Evolutionary conservation across 768 basidiomycete species (phyloP).

Genomic region (Kwoniella newhampshirensis): DNA sequence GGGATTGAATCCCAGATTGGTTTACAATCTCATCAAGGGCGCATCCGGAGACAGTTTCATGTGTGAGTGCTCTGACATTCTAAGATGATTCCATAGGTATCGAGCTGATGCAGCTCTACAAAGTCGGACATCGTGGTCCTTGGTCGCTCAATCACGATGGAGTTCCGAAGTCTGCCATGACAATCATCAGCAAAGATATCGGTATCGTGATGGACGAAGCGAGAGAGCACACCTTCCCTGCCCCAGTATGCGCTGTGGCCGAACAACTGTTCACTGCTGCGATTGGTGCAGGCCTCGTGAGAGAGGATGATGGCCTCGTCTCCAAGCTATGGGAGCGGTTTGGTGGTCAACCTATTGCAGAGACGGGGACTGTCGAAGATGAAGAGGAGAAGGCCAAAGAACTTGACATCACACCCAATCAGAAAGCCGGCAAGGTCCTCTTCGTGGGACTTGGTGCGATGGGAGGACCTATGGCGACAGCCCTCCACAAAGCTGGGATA

Average conservation of each 20-base stretch:
- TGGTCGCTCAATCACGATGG: slow-evolving; percentile 40
- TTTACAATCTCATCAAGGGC: slow-evolving; percentile 34
- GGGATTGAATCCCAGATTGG: slow-evolving; percentile 39
- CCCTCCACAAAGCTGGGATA: slow-evolving; percentile 31
- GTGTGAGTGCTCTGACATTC: slow-evolving; percentile 26
- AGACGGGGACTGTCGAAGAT: slow-evolving; percentile 28
- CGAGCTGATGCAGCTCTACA: neutral
- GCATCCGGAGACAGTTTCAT: slow-evolving; percentile 44
- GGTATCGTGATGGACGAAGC: slow-evolving; percentile 51
- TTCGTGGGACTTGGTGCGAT: slow-evolving; percentile 44
- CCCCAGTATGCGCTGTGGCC: slow-evolving; percentile 30
- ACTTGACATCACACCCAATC: slow-evolving; percentile 18
- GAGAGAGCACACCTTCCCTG: slow-evolving; percentile 28
- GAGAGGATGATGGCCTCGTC: slow-evolving; percentile 39
- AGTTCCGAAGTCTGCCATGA: slow-evolving; percentile 45
- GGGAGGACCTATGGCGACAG: slow-evolving; percentile 37
- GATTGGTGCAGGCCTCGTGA: slow-evolving; percentile 30
- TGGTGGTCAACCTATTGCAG: slow-evolving; percentile 29
- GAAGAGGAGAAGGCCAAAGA: slow-evolving; percentile 33
- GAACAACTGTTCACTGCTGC: slow-evolving; percentile 40
- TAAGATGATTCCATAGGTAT: neutral
- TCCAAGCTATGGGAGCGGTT: slow-evolving; percentile 37
- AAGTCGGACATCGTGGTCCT: slow-evolving; percentile 41
- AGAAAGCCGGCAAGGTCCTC: slow-evolving; percentile 27
- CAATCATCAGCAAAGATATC: slow-evolving; percentile 45